Evolutionary conservation across 1,139 yeast genomes (phyloP), one percentile per base, ranked within the genome.

Genomic region (Lodderomyces margitis): DNA sequence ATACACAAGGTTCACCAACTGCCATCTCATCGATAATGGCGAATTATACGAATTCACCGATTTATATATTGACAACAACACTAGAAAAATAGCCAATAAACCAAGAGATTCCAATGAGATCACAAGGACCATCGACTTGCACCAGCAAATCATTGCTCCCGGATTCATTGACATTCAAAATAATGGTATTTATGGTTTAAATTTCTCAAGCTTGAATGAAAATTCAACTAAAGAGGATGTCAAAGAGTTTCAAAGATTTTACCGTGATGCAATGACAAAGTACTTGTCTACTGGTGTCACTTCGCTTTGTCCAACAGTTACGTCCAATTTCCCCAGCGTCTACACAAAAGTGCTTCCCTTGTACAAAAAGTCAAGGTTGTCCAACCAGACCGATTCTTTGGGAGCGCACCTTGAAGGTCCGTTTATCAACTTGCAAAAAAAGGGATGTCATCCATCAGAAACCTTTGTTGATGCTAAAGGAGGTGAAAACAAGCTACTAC

Each of bases 351-450:
- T 77, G 9, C 61, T 80, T 44, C 81, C 81, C 3, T 55, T 68
- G 27, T 66, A 77, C 51, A 62, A 63, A 14, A 64, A 65, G 28
- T 59, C 67, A 21, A 58, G 78, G 36, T 52, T 62, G 5, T 42
- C 52, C 27, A 51, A 57, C 35, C 73, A 68, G 51, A 66, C 77
- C 12, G 85, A 80, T 53, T 71, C 77, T 5, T 61, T 80, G 40
- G 86, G 86, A 3, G 81, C 81, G n/a, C 86, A 80, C 52, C 59
- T 77, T 38, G 86, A 80, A 52, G 86, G 86, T 7, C 86, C 86
- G 3, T 79, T 80, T 54, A 72, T 80, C 46, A 75, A 72, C 46
- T 60, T 68, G 37, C 54, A 66, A 44, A 80, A 80, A 59, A 80
- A 78, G 48, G 86, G 86, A 1, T 80, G 84, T 53, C 86, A 80